phyloP scores from a whole-genome alignment of 1,284 basidiomycete genomes.

The Cutaneotrichosporon sp. region DNA sequence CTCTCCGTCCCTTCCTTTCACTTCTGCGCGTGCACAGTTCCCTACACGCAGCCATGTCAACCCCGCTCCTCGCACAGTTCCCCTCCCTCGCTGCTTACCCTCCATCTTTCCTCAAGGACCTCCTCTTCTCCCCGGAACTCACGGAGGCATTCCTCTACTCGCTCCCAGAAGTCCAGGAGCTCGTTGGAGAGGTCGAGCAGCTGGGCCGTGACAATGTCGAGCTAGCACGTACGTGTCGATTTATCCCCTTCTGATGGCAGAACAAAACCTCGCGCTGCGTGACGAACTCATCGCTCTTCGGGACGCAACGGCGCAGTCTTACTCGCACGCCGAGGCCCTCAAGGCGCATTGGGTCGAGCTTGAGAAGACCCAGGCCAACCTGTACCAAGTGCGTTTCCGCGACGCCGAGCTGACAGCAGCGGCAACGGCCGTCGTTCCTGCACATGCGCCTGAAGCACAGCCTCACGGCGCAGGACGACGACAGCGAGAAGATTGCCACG shows the following conservation, averaged over 20 bases:
- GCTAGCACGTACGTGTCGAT: conserved; percentile 66
- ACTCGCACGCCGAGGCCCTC: conserved; percentile 74
- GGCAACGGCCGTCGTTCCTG: conserved; percentile 78
- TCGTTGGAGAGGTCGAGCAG: conserved; percentile 72
- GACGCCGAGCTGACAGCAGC: conserved; percentile 55
- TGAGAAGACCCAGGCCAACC: conserved; percentile 77
- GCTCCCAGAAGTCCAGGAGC: conserved; percentile 66
- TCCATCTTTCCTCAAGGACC: conserved; percentile 66
- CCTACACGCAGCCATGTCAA: conserved; percentile 37
- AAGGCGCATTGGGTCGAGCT: conserved; percentile 78
- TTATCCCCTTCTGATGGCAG: conserved; percentile 52
- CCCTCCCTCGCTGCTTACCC: conserved; percentile 48
- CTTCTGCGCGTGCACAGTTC: neutral
- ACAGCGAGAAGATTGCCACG: conserved; percentile 75
- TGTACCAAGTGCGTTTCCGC: conserved; percentile 68
- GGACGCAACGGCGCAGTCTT: conserved; percentile 75
- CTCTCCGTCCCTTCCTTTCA: neutral
- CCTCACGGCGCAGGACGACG: conserved; percentile 80
- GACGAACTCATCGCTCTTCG: conserved; percentile 70
- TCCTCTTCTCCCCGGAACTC: conserved; percentile 73
- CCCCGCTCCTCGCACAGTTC: conserved; percentile 49
- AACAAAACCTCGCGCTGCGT: conserved; percentile 70
- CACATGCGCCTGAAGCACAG: conserved; percentile 80
- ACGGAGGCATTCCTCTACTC: conserved; percentile 84
- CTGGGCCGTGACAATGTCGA: conserved; percentile 77